Conservation (phyloP, 148 eudicot genomes). For the Cornus florida region DNA sequence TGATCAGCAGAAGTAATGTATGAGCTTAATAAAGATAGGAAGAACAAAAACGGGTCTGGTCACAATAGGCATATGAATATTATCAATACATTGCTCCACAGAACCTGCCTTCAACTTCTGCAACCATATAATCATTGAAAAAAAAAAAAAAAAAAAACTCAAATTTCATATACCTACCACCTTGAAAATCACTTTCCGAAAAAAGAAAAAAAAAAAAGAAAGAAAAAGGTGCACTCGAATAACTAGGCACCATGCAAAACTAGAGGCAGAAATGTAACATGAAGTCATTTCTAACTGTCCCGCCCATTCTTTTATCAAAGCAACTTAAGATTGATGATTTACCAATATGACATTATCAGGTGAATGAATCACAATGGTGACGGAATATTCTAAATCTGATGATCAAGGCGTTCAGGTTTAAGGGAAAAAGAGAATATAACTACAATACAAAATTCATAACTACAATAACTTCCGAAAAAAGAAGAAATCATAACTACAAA, state of each 20-base stretch:
- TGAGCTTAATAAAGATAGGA: background rate
- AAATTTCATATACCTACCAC: background rate
- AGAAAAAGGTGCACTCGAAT: too few relatives aligned
- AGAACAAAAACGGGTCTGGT: background rate
- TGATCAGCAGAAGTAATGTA: conserved; percentile 4
- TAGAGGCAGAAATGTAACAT: background rate
- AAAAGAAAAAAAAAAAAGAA: too few relatives aligned
- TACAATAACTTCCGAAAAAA: too few relatives aligned
- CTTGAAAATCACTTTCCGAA: background rate
- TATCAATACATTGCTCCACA: background rate
- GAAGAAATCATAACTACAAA: background rate
- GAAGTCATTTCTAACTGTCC: background rate
- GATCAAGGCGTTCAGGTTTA: too few relatives aligned
- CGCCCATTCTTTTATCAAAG: background rate
- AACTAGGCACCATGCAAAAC: background rate
- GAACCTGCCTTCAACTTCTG: conserved; percentile 5
- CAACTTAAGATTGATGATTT: background rate
- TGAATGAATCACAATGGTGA: background rate
- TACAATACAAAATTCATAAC: background rate
- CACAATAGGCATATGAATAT: background rate
- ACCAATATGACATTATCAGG: background rate
- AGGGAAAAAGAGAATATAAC: background rate
- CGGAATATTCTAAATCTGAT: background rate
- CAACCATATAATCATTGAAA: background rate
- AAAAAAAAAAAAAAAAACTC: background rate